phyloP scores from a whole-genome alignment of 2,329 filamentous ascomycete species.

The Cryphonectria parasitica region DNA sequence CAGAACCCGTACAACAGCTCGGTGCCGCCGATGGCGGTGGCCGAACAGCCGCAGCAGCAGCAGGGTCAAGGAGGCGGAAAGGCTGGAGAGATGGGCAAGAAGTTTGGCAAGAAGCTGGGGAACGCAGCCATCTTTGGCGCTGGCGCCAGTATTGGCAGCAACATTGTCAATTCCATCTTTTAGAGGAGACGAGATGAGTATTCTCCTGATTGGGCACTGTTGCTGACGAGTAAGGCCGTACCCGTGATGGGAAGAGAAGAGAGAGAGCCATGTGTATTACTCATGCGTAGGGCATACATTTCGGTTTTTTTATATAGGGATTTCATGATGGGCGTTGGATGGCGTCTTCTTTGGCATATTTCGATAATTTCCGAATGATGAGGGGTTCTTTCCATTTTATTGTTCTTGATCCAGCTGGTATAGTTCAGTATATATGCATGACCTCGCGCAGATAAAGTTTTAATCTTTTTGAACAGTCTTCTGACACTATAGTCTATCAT shows the following conservation, averaged over 20 bases:
- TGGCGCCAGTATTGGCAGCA: slow-evolving; percentile 86
- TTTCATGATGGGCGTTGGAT: not conserved
- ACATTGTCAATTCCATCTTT: slow-evolving; percentile 90
- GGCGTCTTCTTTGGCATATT: not conserved
- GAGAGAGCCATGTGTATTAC: not conserved
- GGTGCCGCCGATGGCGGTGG: slow-evolving; percentile 76
- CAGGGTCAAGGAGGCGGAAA: slow-evolving; percentile 61
- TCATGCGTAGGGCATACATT: not conserved
- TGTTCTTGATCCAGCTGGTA: not conserved
- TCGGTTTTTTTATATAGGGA: not conserved
- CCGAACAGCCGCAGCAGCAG: slow-evolving; percentile 51
- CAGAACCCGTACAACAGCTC: slow-evolving; percentile 69
- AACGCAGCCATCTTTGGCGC: slow-evolving; percentile 87
- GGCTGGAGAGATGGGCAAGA: slow-evolving; percentile 79
- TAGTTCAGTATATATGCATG: not conserved
- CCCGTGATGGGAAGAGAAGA: not conserved
- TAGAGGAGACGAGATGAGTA: slow-evolving; percentile 46
- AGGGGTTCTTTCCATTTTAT: not conserved
- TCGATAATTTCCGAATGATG: not conserved
- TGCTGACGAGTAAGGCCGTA: not conserved
- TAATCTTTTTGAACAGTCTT: not conserved
- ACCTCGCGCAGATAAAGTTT: not conserved
- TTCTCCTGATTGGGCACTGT: not conserved
- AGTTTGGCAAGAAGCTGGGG: slow-evolving; percentile 94
- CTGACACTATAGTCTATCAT: not conserved